Evolutionary conservation across 768 basidiomycete species (phyloP).

Genomic region (Leccinum uliginosum): DNA sequence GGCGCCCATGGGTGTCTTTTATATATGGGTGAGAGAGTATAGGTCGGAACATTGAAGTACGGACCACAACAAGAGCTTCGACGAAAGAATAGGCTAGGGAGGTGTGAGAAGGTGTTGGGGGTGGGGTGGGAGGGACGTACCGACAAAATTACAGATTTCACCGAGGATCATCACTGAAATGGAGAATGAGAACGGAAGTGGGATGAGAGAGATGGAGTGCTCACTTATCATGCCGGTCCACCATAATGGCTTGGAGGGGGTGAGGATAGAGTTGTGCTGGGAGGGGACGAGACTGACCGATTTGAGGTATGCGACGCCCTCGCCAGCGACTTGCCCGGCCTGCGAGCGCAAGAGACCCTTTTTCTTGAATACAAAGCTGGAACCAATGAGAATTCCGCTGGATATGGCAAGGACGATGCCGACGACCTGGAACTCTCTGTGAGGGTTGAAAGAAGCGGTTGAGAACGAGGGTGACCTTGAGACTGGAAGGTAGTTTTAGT

Average conservation of each 20-base stretch:
- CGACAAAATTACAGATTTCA: conserved; percentile 81
- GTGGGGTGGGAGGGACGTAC: conserved; percentile 38
- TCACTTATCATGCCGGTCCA: conserved; percentile 88
- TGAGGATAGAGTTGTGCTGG: conserved; percentile 10
- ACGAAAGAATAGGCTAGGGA: conserved; percentile 77
- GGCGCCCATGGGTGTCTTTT: conserved; percentile 88
- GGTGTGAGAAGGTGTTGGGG: conserved; percentile 8
- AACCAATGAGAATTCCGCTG: conserved; percentile 87
- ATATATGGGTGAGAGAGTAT: conserved; percentile 2
- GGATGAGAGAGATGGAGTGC: too few species aligned
- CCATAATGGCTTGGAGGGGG: conserved; percentile 63
- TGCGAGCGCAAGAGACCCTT: conserved; percentile 81
- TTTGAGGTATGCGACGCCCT: conserved; percentile 94
- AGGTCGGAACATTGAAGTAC: conserved; percentile 24
- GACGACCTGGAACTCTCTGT: conserved; percentile 48
- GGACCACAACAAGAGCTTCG: conserved; percentile 86
- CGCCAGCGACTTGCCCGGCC: conserved; percentile 73
- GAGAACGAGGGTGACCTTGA: conserved; percentile 40
- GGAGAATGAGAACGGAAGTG: neutral
- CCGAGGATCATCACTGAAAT: conserved; percentile 84
- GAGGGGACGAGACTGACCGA: conserved; percentile 51
- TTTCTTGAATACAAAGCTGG: conserved; percentile 97
- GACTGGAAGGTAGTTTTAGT: conserved; percentile 37
- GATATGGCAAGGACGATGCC: conserved; percentile 71
- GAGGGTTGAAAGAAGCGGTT: neutral